Conservation (phyloP, 2,329 filamentous ascomycete species). For the Ophiostoma angusticollis region DNA sequence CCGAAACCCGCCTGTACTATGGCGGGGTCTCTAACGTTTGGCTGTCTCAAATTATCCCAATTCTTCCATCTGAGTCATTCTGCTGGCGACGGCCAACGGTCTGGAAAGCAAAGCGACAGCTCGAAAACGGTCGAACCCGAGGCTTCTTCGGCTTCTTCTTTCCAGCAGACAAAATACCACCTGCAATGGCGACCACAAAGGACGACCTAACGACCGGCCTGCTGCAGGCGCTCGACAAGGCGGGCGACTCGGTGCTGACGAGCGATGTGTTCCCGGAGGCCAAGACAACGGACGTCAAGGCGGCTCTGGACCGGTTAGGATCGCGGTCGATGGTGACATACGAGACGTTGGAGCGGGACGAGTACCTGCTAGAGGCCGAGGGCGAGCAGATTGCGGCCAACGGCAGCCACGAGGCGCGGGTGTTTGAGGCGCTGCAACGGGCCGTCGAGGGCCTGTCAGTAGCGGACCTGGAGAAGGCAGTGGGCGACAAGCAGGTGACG, state of each 20-base stretch:
- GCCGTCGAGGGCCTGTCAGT: constrained; percentile 74
- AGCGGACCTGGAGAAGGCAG: constrained; percentile 52
- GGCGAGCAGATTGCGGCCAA: constrained; percentile 58
- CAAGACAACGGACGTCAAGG: constrained; percentile 62
- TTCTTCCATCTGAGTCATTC: constrained; percentile 7
- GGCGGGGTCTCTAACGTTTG: constrained; percentile 5
- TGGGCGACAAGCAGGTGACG: constrained; percentile 60
- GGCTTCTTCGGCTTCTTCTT: background rate
- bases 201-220: constrained; percentile 52
- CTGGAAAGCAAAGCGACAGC: no score
- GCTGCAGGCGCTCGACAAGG: constrained; percentile 50
- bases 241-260: constrained; percentile 55
- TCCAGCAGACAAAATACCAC: background rate
- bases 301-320: constrained; percentile 71
- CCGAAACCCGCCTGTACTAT: constrained; percentile 1
- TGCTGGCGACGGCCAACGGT: no score
- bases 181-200: constrained; percentile 17
- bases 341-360: constrained; percentile 68
- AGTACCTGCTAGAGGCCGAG: constrained; percentile 62
- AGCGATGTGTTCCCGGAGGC: constrained; percentile 54
- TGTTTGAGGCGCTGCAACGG: constrained; percentile 60
- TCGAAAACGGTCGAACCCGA: no score
- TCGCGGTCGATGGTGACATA: constrained; percentile 82
- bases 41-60: constrained; percentile 3
- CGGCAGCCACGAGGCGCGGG: constrained; percentile 71